Evolutionary conservation across 441 rosid species (phyloP).

Genomic region (Gossypium gossypioides): DNA sequence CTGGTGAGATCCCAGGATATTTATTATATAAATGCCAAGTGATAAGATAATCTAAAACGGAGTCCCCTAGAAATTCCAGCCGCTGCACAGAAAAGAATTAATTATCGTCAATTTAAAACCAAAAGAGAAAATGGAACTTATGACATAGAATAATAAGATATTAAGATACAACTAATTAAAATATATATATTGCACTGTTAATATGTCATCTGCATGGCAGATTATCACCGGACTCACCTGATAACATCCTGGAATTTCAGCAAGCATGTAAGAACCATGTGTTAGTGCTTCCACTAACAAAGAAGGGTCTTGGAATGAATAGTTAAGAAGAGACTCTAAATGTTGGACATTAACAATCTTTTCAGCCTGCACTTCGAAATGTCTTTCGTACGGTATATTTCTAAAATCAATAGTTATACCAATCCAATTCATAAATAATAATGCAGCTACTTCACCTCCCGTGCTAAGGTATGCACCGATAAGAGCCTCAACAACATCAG

Average conservation of each 20-base stretch:
- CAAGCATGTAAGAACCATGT: constrained; percentile 85
- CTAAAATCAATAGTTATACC: constrained; percentile 55
- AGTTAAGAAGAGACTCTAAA: constrained; percentile 49
- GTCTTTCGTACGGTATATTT: constrained; percentile 25
- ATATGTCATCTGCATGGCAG: not conserved
- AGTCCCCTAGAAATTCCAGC: constrained; percentile 87
- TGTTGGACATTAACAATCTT: constrained; percentile 34
- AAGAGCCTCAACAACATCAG: constrained; percentile 81
- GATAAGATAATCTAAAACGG: constrained; percentile 70
- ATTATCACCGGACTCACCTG: constrained; percentile 31
- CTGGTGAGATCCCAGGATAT: constrained; percentile 64
- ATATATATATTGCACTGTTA: not conserved
- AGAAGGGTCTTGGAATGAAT: constrained; percentile 54
- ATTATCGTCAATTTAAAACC: too few relatives aligned
- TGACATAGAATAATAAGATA: not conserved
- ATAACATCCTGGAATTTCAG: constrained; percentile 84
- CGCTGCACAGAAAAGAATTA: constrained; percentile 36
- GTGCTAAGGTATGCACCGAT: constrained; percentile 69
- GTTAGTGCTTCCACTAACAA: constrained; percentile 82
- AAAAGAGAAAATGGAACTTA: not conserved
- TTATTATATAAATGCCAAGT: constrained; percentile 42
- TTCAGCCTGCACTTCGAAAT: constrained; percentile 25
- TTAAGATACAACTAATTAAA: not conserved
- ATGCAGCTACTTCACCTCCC: constrained; percentile 62
- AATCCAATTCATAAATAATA: constrained; percentile 59